These are phyloP conservation scores for Syzygium malaccense DNA, from an alignment of 441 rosid genomes.

Conservation along the genomic window DNA sequence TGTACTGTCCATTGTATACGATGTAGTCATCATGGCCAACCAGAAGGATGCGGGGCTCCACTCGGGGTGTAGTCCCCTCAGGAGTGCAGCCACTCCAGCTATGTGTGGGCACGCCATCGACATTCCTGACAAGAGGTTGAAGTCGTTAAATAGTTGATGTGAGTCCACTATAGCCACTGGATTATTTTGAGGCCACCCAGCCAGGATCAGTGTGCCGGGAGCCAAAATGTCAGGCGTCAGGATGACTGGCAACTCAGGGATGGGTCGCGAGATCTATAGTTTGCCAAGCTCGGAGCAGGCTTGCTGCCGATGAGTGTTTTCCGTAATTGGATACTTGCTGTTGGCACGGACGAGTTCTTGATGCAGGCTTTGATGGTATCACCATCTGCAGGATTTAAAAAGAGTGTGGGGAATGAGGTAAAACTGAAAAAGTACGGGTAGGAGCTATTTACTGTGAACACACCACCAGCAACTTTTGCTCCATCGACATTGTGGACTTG, in stretches of 20 bases:
- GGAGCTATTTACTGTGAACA: constrained; percentile 22
- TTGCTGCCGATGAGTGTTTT: constrained; percentile 9
- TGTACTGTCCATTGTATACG: constrained; percentile 20
- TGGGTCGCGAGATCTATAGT: constrained; percentile 34
- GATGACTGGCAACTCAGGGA: constrained; percentile 27
- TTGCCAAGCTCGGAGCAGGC: constrained; percentile 22
- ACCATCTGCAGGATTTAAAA: constrained; percentile 10
- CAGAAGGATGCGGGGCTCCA: constrained; percentile 42
- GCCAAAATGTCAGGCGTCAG: constrained; percentile 34
- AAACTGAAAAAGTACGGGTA: neutral
- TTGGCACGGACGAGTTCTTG: constrained; percentile 7
- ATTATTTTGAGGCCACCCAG: constrained; percentile 21
- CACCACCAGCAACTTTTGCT: constrained; percentile 12
- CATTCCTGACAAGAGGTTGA: constrained; percentile 31
- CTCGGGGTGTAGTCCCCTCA: constrained; percentile 22
- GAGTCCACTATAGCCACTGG: constrained; percentile 1
- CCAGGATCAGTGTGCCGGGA: constrained; percentile 23
- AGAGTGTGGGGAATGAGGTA: constrained; percentile 16
- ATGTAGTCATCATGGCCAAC: constrained; percentile 38
- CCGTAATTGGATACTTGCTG: constrained; percentile 20
- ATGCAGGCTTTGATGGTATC: constrained; percentile 15
- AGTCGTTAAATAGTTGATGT: constrained; percentile 4
- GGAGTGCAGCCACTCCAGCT: constrained; percentile 30
- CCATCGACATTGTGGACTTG: neutral
- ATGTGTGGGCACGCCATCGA: constrained; percentile 40